A percentile compares a stretch with the other conserved stretches of the same genome.
phyloP scores from a whole-genome alignment of 805 yeast species.

The Hanseniaspora vineae region DNA sequence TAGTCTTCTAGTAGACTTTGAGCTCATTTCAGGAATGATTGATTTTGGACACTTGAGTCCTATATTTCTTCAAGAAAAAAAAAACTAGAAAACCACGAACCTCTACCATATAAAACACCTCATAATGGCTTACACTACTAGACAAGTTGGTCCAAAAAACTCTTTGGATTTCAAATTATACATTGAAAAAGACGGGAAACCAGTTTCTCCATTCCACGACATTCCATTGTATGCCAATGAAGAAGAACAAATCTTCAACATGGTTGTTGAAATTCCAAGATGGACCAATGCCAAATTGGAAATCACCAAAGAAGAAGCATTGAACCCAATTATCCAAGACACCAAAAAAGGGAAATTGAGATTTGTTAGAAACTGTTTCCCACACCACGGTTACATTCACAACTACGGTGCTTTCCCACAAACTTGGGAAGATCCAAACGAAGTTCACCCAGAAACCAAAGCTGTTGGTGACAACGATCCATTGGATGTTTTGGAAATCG shows the following conservation, averaged over 20 bases:
- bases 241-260: slow-evolving; percentile 74
- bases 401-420: slow-evolving; percentile 86
- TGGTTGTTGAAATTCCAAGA: slow-evolving; percentile 68
- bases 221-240: slow-evolving; percentile 77
- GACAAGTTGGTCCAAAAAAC: slow-evolving; percentile 93
- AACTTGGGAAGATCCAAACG: slow-evolving; percentile 89
- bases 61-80: no score
- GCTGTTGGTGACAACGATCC: slow-evolving; percentile 79
- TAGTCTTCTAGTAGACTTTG: no score
- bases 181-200: slow-evolving; percentile 88
- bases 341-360: slow-evolving; percentile 61
- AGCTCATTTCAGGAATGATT: no score
- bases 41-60: no score
- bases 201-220: slow-evolving; percentile 92
- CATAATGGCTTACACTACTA: slow-evolving; percentile 66
- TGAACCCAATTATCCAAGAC: slow-evolving; percentile 77
- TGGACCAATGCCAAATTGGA: slow-evolving; percentile 82
- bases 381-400: slow-evolving; percentile 73
- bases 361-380: slow-evolving; percentile 68
- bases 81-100: not conserved
- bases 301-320: slow-evolving; percentile 40
- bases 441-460: slow-evolving; percentile 50
- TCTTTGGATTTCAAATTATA: slow-evolving; percentile 85
- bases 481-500: slow-evolving; percentile 74
- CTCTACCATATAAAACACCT: not conserved